Evolutionary conservation across 306 rosid species (phyloP).

Genomic region (Casuarina glauca): DNA sequence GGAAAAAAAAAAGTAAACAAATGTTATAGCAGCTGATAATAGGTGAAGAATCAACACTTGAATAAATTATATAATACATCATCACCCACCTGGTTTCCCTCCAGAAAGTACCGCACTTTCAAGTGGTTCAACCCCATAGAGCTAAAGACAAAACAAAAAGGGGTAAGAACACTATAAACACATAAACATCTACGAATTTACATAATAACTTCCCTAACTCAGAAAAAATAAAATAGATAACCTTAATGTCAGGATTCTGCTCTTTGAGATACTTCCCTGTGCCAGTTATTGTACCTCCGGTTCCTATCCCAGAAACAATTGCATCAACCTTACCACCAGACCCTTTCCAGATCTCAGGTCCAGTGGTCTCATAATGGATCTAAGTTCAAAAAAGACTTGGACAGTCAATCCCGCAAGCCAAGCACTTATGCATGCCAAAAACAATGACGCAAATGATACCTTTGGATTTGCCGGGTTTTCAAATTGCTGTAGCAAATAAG

Average conservation of each 20-base stretch:
- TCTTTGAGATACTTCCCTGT: conserved; percentile 86
- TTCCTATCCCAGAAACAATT: conserved; percentile 90
- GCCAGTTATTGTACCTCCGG: conserved; percentile 92
- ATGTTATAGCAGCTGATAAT: conserved; percentile 6
- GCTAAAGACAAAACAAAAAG: conserved; percentile 34
- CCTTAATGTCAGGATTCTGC: conserved; percentile 81
- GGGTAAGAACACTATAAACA: not conserved
- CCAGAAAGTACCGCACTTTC: conserved; percentile 89
- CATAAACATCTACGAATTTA: conserved; percentile 1
- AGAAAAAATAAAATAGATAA: conserved; percentile 31
- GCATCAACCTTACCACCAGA: conserved; percentile 74
- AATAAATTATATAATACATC: conserved; percentile 2
- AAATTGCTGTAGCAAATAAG: conserved; percentile 86
- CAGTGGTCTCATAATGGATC: conserved; percentile 91
- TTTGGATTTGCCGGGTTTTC: conserved; percentile 92
- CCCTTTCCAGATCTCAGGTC: conserved; percentile 93
- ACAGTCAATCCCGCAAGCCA: conserved; percentile 20
- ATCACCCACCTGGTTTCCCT: conserved; percentile 82
- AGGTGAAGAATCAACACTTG: not conserved
- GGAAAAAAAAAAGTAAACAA: not conserved
- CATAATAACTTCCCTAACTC: not conserved
- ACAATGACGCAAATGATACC: conserved; percentile 39
- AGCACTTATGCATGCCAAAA: conserved; percentile 3
- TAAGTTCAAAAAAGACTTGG: conserved; percentile 22
- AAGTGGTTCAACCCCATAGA: conserved; percentile 83